Base-by-base conservation (phyloP, 805 yeast species). In the Ogataea parapolymorpha region DNA sequence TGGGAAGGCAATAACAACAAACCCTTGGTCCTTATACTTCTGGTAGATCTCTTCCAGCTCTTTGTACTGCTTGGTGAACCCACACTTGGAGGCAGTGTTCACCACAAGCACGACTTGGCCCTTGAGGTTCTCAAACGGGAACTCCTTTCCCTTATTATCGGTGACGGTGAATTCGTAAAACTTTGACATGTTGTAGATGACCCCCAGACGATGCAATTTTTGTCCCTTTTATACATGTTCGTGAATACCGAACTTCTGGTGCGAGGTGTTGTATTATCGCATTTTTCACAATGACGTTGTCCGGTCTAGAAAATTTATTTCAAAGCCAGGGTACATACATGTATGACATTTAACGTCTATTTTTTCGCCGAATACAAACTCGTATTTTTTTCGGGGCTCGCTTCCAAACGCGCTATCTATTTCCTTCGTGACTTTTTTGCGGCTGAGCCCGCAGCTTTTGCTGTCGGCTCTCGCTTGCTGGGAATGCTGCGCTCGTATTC, bases 1-100 rank as follows among this genome's bases (percentile, higher is more conserved):
- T 24, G 97, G 97, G 74, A 89, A 88, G 0, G 89, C 96, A 26
- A 89, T 49, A 20, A 89, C 71, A 32, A 67, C 78, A 17, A 90
- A 68, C 1, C 86, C 95, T 47, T 74, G 56, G 35, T 73, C 77
- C 39, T 73, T 65, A 65, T 82, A 85, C 58, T 79, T 78, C 46
- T 79, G 66, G 66, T 86, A 80, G 11, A 89, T 64, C 29, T 61
- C 66, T 64, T 89, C 90, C 26, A 89, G 66, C 38, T 81, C 91
- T 39, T 70, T 66, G 61, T 83, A 85, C 62, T 88, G 95, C 42
- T 85, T 80, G 3, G 93, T 80, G 65, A 79, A 80, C 5, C 79
- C 80, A 61, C 95, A 86, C 65, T 86, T 82, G 57, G 93, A 82
- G 13, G 96, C 96, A 26, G 87, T 91, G 62, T 88, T 88, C 45